A percentile compares a stretch with the other conserved stretches of the same genome.
phyloP scores from a whole-genome alignment of 352 stramenopile genomes.

The Phytophthora agathidicida region DNA sequence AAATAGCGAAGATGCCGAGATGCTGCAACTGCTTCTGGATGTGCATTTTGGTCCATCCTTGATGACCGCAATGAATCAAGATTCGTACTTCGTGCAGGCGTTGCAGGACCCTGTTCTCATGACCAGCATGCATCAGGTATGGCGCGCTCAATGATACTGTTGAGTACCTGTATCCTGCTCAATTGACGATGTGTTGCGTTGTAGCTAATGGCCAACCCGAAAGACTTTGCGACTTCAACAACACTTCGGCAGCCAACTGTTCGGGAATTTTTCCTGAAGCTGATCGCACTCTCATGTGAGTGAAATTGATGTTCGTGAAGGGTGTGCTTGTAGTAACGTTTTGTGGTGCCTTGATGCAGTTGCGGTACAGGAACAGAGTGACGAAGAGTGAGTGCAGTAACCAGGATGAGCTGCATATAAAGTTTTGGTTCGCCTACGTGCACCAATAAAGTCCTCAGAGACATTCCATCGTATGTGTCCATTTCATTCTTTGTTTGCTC shows the following conservation, averaged over 20 bases:
- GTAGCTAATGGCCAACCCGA: conserved; percentile 64
- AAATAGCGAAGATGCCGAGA: conserved; percentile 29
- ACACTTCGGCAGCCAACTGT: conserved; percentile 44
- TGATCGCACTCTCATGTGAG: conserved; percentile 68
- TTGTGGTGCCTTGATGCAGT: conserved; percentile 21
- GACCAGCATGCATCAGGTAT: conserved; percentile 66
- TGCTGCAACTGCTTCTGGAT: conserved; percentile 49
- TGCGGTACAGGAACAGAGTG: conserved; percentile 30
- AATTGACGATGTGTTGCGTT: conserved; percentile 2
- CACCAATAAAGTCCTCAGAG: conserved; percentile 5
- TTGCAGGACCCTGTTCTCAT: conserved; percentile 61
- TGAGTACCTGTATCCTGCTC: not conserved
- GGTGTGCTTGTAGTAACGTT: not conserved
- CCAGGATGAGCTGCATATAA: too few relatives aligned
- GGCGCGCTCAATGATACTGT: not conserved
- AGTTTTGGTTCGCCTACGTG: conserved; percentile 5
- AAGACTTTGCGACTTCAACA: conserved; percentile 41
- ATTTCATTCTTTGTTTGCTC: conserved; percentile 48
- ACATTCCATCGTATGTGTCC: conserved; percentile 25
- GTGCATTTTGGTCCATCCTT: conserved; percentile 55
- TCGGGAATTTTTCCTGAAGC: conserved; percentile 65
- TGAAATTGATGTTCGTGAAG: not conserved
- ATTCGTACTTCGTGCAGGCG: conserved; percentile 60
- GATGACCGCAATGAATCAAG: conserved; percentile 66
- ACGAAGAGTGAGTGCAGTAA: conserved; percentile 24